Percentiles rank a stretch among this genome's conserved stretches.
Conservation (phyloP, 768 basidiomycete genomes). For the Trametes gibbosa region DNA sequence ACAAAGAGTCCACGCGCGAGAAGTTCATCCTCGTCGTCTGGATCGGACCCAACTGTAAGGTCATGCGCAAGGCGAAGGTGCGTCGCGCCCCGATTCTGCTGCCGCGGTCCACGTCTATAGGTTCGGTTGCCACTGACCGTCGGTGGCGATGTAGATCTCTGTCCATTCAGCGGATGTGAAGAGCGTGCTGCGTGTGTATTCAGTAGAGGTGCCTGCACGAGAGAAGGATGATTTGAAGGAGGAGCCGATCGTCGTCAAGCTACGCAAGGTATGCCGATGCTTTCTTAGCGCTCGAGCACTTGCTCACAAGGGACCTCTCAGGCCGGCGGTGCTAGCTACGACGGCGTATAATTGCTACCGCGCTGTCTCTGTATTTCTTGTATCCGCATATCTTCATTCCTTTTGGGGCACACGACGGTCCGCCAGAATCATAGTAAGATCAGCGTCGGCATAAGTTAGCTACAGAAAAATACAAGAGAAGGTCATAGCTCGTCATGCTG, state of each 20-base stretch:
- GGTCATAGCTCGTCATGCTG: slow-evolving; percentile 9
- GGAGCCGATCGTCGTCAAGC: slow-evolving; percentile 75
- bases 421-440: neutral
- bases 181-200: slow-evolving; percentile 68
- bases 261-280: slow-evolving; percentile 66
- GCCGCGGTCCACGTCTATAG: slow-evolving; percentile 13
- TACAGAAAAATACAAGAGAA: neutral
- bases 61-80: slow-evolving; percentile 89
- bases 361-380: slow-evolving; percentile 10
- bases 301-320: slow-evolving; percentile 27
- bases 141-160: slow-evolving; percentile 76
- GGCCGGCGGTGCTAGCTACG: slow-evolving; percentile 90
- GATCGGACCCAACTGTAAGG: slow-evolving; percentile 80
- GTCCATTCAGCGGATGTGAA: slow-evolving; percentile 92
- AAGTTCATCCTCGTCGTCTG: slow-evolving; percentile 86
- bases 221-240: slow-evolving; percentile 84
- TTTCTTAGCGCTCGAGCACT: slow-evolving; percentile 8
- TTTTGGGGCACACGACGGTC: neutral
- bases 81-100: slow-evolving; percentile 33
- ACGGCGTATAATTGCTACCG: slow-evolving; percentile 56
- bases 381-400: slow-evolving; percentile 11
- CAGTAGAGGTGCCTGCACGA: slow-evolving; percentile 84
- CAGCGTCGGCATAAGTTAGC: neutral
- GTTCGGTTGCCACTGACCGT: slow-evolving; percentile 37
- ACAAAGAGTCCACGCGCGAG: slow-evolving; percentile 83